Conservation (phyloP, 257 asterid genomes). For the Solanum lycopersicoides region DNA sequence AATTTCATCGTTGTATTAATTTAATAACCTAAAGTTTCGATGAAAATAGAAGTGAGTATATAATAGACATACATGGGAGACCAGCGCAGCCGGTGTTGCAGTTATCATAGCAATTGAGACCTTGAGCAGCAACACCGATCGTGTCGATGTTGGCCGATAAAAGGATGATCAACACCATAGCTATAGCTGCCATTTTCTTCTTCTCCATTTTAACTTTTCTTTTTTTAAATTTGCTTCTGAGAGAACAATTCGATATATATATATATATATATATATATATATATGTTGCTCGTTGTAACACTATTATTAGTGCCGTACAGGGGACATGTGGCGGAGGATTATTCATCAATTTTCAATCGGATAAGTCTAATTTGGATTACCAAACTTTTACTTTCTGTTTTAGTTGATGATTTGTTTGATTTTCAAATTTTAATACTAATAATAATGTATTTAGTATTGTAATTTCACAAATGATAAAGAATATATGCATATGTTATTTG, state of each 20-base stretch:
- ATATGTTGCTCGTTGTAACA: background rate
- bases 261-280: background rate
- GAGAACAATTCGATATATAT: background rate
- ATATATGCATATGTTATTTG: too few species aligned
- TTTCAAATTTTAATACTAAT: too few species aligned
- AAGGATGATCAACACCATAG: constrained; percentile 11
- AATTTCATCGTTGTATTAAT: background rate
- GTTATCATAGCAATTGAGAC: constrained; percentile 29
- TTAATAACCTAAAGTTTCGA: background rate
- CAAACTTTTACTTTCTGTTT: background rate
- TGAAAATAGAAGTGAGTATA: background rate
- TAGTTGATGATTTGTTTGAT: too few species aligned
- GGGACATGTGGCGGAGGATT: background rate
- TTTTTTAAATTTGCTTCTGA: background rate
- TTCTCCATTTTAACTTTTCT: constrained; percentile 10
- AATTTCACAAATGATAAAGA: too few species aligned
- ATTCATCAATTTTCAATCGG: background rate
- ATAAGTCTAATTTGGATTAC: background rate
- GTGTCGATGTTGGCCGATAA: constrained; percentile 19
- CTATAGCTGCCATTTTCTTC: constrained; percentile 12
- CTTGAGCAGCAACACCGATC: constrained; percentile 12
- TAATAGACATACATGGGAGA: constrained; percentile 5
- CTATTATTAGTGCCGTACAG: background rate
- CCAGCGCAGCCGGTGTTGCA: constrained; percentile 36
- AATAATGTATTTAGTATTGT: too few species aligned